Evolutionary conservation across 2,329 filamentous ascomycete species (phyloP).

Genomic region (Hypocrella siamensis): DNA sequence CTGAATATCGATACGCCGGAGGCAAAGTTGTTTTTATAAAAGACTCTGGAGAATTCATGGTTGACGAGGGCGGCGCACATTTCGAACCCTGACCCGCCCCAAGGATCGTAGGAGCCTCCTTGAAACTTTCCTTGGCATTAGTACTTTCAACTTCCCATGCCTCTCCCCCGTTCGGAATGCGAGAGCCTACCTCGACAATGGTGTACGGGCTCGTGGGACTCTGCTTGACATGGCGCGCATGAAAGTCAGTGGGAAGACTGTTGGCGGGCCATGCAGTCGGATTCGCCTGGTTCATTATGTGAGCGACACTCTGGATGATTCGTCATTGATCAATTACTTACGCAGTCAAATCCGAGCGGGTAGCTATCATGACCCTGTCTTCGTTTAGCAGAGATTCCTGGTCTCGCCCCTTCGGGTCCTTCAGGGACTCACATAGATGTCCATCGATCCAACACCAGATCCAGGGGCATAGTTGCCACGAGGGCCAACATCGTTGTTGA

Average conservation of each 20-base stretch:
- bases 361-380: slow-evolving; percentile 19
- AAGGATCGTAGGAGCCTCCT: slow-evolving; percentile 58
- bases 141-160: too few species aligned
- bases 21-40: slow-evolving; percentile 62
- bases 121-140: slow-evolving; percentile 34
- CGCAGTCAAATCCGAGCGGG: slow-evolving; percentile 29
- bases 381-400: slow-evolving; percentile 3
- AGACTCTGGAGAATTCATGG: slow-evolving; percentile 61
- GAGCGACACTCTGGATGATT: neutral
- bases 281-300: slow-evolving; percentile 10
- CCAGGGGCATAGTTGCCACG: slow-evolving; percentile 49
- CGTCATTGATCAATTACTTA: slow-evolving; percentile 6
- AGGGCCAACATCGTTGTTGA: slow-evolving; percentile 56
- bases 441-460: slow-evolving; percentile 32
- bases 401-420: neutral
- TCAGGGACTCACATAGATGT: slow-evolving; percentile 35
- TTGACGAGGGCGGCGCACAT: slow-evolving; percentile 51
- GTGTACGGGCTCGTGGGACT: slow-evolving; percentile 52
- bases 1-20: slow-evolving; percentile 54
- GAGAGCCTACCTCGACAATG: slow-evolving; percentile 32
- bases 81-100: slow-evolving; percentile 56
- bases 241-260: slow-evolving; percentile 35
- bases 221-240: slow-evolving; percentile 20
- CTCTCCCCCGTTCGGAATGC: too few species aligned
- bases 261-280: slow-evolving; percentile 44